phyloP scores from a whole-genome alignment of 2,329 filamentous ascomycete species.

The Orbilia oligospora region DNA sequence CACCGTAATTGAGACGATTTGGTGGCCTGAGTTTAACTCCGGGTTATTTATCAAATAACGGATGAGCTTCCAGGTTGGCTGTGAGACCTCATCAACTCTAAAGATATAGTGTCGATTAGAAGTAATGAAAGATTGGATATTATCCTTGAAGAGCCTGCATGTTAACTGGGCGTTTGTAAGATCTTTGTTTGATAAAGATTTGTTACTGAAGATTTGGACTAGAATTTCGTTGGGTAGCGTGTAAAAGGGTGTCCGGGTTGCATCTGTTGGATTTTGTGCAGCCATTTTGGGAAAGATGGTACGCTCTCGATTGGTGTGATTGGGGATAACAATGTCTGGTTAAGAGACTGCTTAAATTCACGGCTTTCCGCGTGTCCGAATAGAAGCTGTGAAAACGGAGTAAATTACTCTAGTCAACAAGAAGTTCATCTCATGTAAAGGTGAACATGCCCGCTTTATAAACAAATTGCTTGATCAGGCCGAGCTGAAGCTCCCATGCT shows the following conservation, averaged over 20 bases:
- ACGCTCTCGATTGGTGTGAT: too few species aligned
- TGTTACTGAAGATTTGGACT: neutral
- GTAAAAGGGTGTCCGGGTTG: neutral
- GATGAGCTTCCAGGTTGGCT: slow-evolving; percentile 29
- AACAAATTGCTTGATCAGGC: too few species aligned
- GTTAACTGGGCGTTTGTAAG: slow-evolving; percentile 4
- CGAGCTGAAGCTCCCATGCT: too few species aligned
- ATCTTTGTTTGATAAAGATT: slow-evolving; percentile 17
- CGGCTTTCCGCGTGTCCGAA: too few species aligned
- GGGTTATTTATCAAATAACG: slow-evolving; percentile 19
- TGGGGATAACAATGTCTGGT: too few species aligned
- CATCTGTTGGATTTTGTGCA: slow-evolving; percentile 3
- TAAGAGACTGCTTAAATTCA: too few species aligned
- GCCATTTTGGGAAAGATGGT: neutral
- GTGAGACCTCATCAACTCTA: slow-evolving; percentile 24
- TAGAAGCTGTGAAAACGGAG: too few species aligned
- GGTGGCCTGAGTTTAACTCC: slow-evolving; percentile 1
- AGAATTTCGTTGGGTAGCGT: slow-evolving; percentile 26
- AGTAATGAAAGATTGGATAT: neutral
- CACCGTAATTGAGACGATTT: slow-evolving; percentile 21
- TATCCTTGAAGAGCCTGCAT: slow-evolving; percentile 20
- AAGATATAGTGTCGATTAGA: slow-evolving; percentile 20
- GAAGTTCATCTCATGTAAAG: too few species aligned
- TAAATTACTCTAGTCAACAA: too few species aligned
- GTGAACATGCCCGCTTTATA: too few species aligned